These are phyloP conservation scores for Aspergillus costaricaensis DNA, from an alignment of 2,329 filamentous ascomycete species.

Conservation along the genomic window DNA sequence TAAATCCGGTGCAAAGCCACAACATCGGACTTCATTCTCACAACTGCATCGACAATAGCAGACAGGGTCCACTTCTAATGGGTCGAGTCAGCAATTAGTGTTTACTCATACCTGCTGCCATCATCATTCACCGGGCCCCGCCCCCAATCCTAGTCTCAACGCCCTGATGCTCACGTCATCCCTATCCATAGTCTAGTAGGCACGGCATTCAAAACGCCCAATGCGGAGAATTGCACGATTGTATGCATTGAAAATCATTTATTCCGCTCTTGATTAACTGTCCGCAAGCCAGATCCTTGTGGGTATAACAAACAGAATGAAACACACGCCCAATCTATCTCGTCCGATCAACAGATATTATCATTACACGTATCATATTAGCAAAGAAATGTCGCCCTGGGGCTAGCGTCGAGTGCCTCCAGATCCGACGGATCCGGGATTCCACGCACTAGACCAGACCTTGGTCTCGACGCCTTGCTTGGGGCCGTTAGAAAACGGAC, in stretches of 20 bases:
- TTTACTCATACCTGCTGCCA: too few relatives aligned
- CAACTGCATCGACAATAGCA: too few relatives aligned
- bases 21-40: too few relatives aligned
- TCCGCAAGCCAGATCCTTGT: not conserved
- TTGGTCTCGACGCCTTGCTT: slow-evolving; percentile 30
- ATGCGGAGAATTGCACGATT: not conserved
- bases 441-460: slow-evolving; percentile 28
- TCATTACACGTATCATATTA: not conserved
- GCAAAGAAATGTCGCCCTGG: not conserved
- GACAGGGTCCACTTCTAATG: too few relatives aligned
- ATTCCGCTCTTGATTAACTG: not conserved
- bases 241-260: not conserved
- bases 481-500: slow-evolving; percentile 34
- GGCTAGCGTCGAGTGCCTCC: not conserved
- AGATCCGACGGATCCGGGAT: not conserved
- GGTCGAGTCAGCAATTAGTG: too few relatives aligned
- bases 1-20: too few relatives aligned
- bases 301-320: not conserved
- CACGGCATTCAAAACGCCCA: too few relatives aligned
- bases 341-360: not conserved
- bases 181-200: not conserved
- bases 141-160: not conserved
- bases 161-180: not conserved
- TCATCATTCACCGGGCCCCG: too few relatives aligned
- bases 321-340: not conserved